Evolutionary conservation across 1,284 basidiomycete species (phyloP), one percentile per base, ranked within the genome.

Genomic region (Cryptococcus sp.): DNA sequence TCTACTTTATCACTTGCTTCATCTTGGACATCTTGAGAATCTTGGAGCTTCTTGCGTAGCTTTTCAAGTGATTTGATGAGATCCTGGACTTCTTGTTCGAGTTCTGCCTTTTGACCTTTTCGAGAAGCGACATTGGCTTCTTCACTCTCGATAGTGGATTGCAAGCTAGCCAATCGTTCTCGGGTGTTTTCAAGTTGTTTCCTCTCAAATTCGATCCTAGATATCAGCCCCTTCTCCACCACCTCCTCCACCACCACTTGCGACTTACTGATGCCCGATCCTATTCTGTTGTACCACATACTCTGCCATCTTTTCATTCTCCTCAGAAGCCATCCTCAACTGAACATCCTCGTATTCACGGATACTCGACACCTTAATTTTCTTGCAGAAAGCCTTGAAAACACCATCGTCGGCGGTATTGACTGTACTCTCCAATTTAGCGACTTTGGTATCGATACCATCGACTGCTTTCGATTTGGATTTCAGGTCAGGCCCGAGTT

Each of bases 331-430:
- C 21, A 88, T 81, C 69, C 86, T 88, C 28, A 98, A 79, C 67
- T 97, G 92, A 18, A 88, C 83, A 68, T 91, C 87, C 74, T 98
- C 94, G 71, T 97, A 99, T 58, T 96, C 91, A 41, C 94, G 85
- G 57, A 98, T 93, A 75, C 87, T 85, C 31, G 76, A 72, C 9
- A 97, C 86, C 4, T 85, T 82, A 61, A 98, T 92, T 52, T 83
- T 81, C 34, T 73, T 70, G 72, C 94, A 98, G 77, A 98, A 98
- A 2, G 76, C 72, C 0, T 71, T 78, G 67, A 96, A 98, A 19
- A 96, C 78, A 2, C 76, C 77, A 63, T 92, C 89, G 69, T 98
- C 94, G 0, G 86, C 91, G 10, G 76, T 77, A 61, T 91, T 81
- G 59, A 96, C 79, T 2, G 79, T 78, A 1, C 76, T 69, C n/a